Conservation (phyloP, 2,329 filamentous ascomycete species). For the Xylaria sp. region DNA sequence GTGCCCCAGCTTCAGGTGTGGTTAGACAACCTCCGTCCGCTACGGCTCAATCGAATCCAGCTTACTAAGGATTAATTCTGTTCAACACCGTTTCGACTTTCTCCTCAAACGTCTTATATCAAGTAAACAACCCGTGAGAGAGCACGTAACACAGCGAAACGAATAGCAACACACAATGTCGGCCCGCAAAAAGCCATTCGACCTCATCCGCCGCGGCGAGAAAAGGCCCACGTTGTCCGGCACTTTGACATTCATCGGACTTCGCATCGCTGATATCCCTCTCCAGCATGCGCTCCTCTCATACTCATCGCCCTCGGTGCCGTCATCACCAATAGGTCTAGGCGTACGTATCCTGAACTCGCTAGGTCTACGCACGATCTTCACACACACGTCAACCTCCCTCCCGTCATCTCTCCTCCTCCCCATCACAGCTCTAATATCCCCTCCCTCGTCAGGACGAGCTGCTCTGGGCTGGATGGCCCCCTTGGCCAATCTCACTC, state of each 20-base stretch:
- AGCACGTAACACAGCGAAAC: not conserved
- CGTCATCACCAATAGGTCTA: slow-evolving; percentile 50
- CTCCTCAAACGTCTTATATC: not conserved
- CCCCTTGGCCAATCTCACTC: slow-evolving; percentile 54
- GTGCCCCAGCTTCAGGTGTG: not conserved
- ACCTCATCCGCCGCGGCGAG: slow-evolving; percentile 54
- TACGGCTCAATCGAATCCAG: not conserved
- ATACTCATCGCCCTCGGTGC: slow-evolving; percentile 19
- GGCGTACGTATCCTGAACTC: slow-evolving; percentile 59
- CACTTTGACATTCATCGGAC: slow-evolving; percentile 52
- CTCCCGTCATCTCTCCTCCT: slow-evolving; percentile 53
- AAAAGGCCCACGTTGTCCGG: slow-evolving; percentile 50
- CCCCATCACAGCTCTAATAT: slow-evolving; percentile 27
- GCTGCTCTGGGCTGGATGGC: slow-evolving; percentile 38
- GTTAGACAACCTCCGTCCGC: slow-evolving; percentile 5
- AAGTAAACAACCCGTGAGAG: not conserved
- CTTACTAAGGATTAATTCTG: not conserved
- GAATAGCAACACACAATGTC: slow-evolving; percentile 4
- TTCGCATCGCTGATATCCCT: slow-evolving; percentile 50
- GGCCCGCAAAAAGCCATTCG: slow-evolving; percentile 35
- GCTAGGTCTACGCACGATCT: slow-evolving; percentile 52
- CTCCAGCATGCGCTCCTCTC: slow-evolving; percentile 41
- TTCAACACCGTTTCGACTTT: not conserved
- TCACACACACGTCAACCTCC: slow-evolving; percentile 40
- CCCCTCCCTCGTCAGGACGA: not conserved